Evolutionary conservation across 306 rosid species (phyloP).

Genomic region (Cucurbita pepo): DNA sequence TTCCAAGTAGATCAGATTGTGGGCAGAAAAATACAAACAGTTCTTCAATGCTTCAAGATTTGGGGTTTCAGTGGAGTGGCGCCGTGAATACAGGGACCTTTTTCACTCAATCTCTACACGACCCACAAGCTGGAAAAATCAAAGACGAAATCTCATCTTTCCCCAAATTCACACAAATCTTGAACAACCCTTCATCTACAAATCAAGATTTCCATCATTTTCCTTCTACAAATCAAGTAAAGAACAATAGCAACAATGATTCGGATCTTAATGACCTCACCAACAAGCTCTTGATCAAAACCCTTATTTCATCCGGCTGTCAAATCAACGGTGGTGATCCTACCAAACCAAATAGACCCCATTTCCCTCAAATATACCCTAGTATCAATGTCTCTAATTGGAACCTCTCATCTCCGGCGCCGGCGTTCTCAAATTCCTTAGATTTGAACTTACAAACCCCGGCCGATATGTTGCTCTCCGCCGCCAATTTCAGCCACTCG

Average conservation of each 20-base stretch:
- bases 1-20: slow-evolving; percentile 6
- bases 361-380: slow-evolving; percentile 61
- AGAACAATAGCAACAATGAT: slow-evolving; percentile 9
- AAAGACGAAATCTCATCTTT: slow-evolving; percentile 30
- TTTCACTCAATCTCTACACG: slow-evolving; percentile 7
- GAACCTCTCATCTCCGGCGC: slow-evolving; percentile 14
- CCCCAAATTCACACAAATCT: slow-evolving; percentile 47
- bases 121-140: slow-evolving; percentile 9
- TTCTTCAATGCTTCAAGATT: slow-evolving; percentile 26
- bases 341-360: slow-evolving; percentile 12
- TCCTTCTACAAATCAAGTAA: slow-evolving; percentile 3
- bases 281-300: slow-evolving; percentile 45
- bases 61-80: slow-evolving; percentile 15
- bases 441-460: slow-evolving; percentile 33
- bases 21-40: slow-evolving; percentile 13
- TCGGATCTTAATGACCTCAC: slow-evolving; percentile 19
- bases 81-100: slow-evolving; percentile 10
- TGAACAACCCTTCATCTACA: slow-evolving; percentile 17
- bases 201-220: slow-evolving; percentile 14
- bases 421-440: slow-evolving; percentile 19
- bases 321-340: slow-evolving; percentile 1
- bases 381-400: slow-evolving; percentile 48
- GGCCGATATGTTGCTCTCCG: slow-evolving; percentile 23
- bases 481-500: slow-evolving; percentile 12
- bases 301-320: slow-evolving; percentile 16